Evolutionary conservation across 352 stramenopile genomes (phyloP).

Genomic region (Globisporangium canariense): DNA sequence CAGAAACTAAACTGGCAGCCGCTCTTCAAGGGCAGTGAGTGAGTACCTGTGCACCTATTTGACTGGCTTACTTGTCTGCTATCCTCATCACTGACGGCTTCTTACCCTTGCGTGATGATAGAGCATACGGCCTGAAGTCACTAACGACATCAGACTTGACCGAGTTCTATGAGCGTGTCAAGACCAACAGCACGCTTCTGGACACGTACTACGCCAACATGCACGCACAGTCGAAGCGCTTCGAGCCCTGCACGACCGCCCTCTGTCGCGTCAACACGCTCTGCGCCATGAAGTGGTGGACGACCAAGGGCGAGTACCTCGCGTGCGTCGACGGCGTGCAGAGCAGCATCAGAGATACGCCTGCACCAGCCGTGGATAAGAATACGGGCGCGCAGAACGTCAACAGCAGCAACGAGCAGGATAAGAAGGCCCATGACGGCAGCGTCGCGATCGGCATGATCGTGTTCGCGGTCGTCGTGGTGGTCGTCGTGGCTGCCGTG

Average conservation of each 20-base stretch:
- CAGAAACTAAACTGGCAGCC: constrained; percentile 43
- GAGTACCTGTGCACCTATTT: neutral
- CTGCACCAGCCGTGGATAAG: neutral
- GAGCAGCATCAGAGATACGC: neutral
- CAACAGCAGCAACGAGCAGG: neutral
- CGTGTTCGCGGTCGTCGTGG: constrained; percentile 1
- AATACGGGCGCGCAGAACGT: neutral
- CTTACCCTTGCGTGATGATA: neutral
- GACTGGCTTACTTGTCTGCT: neutral
- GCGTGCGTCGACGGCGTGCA: constrained; percentile 42
- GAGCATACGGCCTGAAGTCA: constrained; percentile 49
- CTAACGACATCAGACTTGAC: constrained; percentile 42
- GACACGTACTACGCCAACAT: constrained; percentile 80
- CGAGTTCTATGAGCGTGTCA: constrained; percentile 43
- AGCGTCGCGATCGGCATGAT: constrained; percentile 6
- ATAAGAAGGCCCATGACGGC: neutral
- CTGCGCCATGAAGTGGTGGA: constrained; percentile 78
- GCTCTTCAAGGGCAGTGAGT: constrained; percentile 46
- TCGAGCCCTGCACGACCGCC: constrained; percentile 34
- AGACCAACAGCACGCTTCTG: constrained; percentile 47
- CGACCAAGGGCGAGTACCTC: constrained; percentile 57
- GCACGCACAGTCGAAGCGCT: constrained; percentile 55
- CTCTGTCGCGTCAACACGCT: constrained; percentile 51
- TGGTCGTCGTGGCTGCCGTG: neutral
- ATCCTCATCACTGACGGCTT: neutral